Percentiles rank a stretch among this genome's conserved stretches.
These are phyloP conservation scores for Aplosporella prunicola DNA, from an alignment of 2,329 filamentous ascomycete species.

Conservation along the genomic window DNA sequence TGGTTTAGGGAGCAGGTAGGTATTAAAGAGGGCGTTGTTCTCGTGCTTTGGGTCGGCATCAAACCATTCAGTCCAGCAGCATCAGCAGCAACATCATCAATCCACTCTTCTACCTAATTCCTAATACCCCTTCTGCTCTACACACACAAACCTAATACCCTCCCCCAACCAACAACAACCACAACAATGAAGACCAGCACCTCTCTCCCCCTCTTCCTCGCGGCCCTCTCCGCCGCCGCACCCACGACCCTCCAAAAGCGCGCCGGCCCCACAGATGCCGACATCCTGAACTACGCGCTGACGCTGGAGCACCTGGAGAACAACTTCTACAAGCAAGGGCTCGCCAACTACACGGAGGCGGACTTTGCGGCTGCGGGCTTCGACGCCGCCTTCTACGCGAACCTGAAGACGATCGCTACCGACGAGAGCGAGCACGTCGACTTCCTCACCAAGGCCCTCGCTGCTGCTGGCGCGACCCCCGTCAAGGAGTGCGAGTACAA, in stretches of 20 bases:
- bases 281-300: conserved; percentile 36
- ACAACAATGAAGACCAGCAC: conserved; percentile 6
- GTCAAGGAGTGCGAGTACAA: conserved; percentile 48
- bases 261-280: conserved; percentile 10
- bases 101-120: not conserved
- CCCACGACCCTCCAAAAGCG: conserved; percentile 5
- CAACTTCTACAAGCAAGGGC: conserved; percentile 52
- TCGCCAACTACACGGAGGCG: conserved; percentile 46
- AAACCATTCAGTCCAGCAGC: no score
- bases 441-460: conserved; percentile 42
- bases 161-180: no score
- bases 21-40: no score
- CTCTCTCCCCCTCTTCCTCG: not conserved
- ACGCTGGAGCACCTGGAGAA: conserved; percentile 45
- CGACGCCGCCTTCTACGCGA: conserved; percentile 45
- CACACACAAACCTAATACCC: no score
- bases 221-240: conserved; percentile 3
- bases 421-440: conserved; percentile 52
- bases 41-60: no score
- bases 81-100: not conserved
- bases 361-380: conserved; percentile 46
- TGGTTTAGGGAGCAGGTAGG: no score
- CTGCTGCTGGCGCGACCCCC: conserved; percentile 39
- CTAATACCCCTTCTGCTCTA: not conserved
- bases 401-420: conserved; percentile 45